Evolutionary conservation across 2,329 filamentous ascomycete genomes (phyloP), one percentile per base, ranked within the genome.

Genomic region (Pleurostoma richardsiae): DNA sequence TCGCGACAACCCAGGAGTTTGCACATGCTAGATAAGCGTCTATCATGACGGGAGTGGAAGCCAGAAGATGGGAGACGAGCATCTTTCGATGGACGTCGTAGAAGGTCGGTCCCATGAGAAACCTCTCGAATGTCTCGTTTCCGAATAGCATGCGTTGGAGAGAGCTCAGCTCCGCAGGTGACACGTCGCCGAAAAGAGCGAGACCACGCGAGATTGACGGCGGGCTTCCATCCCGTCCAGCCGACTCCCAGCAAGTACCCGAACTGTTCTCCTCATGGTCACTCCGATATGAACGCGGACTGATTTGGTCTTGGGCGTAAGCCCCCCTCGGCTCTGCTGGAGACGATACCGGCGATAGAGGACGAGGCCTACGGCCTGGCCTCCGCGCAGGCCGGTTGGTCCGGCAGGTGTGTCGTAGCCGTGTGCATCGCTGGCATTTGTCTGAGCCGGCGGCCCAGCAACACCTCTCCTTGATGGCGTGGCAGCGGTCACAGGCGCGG

Each of bases 381-480:
- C 44, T 53, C 40, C 48, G 52, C 11, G 27, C 11, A 3, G 55
- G 52, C 4, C 55, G 49, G 10, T 48, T 40, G 28, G 28, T 52
- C 11, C 46, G 38, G 46, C 58, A 60, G 29, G 38, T 41, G 26
- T 51, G 53, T 8, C 47, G 45, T 7, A 59, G 43, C 10, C 58
- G 53, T 7, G 38, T 10, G 41, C 58, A 61, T 6, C 58, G 52
- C 10, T 54, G 47, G 29, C 58, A 61, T 5, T 45, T 38, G 5
- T 29, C 30, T 6, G 31, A 39, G 29, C 41, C 43, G 19, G 49
- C 31, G 4, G 27, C 30, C 50, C 57, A 53, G 29, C 52, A 41
- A 33, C 58, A 61, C 4, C 57, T 49, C 41, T 59, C 56, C 39
- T 61, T 61, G 40, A 56, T 30, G 39, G 52, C 39, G 40, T 61